Evolutionary conservation across 441 rosid species (phyloP).

Genomic region (Biscutella laevigata): DNA sequence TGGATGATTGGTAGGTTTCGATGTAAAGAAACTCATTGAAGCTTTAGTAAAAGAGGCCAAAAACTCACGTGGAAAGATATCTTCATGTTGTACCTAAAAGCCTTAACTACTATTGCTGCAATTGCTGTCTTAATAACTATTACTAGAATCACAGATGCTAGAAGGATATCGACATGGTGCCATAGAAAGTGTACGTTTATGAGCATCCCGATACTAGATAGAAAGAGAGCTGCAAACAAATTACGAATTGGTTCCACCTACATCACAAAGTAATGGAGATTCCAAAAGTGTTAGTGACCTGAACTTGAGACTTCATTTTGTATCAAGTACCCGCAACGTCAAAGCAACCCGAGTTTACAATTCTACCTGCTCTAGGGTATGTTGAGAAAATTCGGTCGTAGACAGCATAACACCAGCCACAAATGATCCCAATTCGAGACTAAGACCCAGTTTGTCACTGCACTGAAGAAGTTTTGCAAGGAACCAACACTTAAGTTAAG

Average conservation of each 20-base stretch:
- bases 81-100: constrained; percentile 73
- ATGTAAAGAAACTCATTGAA: not conserved
- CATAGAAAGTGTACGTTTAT: constrained; percentile 91
- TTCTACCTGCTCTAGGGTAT: constrained; percentile 91
- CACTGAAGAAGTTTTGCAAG: constrained; percentile 56
- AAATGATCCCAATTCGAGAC: constrained; percentile 97
- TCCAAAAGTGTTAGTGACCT: not conserved
- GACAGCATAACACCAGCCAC: constrained; percentile 98
- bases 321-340: not conserved
- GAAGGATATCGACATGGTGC: constrained; percentile 93
- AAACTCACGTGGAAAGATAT: constrained; percentile 81
- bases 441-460: constrained; percentile 97
- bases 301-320: not conserved
- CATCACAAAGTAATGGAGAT: constrained; percentile 16
- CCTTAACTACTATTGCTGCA: constrained; percentile 56
- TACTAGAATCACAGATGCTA: constrained; percentile 90
- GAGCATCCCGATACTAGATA: constrained; percentile 98
- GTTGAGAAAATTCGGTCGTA: constrained; percentile 84
- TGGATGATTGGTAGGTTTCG: not conserved
- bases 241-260: constrained; percentile 98
- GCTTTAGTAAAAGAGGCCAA: constrained; percentile 1
- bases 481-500: constrained; percentile 16
- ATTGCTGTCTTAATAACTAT: constrained; percentile 81
- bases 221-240: constrained; percentile 91
- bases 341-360: not conserved